phyloP scores from a whole-genome alignment of 2,329 filamentous ascomycete genomes.

The Ambrosiella beaveri region DNA sequence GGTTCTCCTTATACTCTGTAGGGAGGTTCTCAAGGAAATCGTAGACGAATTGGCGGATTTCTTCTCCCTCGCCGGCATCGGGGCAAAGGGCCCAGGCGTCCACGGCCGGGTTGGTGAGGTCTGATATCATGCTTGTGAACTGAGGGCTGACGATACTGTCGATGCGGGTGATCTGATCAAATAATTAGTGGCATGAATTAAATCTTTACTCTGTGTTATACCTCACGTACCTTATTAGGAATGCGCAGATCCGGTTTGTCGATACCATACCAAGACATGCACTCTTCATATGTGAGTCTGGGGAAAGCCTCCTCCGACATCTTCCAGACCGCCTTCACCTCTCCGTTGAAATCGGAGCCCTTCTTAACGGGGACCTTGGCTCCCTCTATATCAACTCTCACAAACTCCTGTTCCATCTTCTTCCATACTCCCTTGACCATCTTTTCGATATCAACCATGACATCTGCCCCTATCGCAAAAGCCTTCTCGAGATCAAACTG shows the following conservation, averaged over 20 bases:
- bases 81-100: constrained; percentile 57
- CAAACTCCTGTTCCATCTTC: constrained; percentile 26
- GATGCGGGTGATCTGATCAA: constrained; percentile 43
- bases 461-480: constrained; percentile 55
- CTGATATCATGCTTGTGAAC: constrained; percentile 59
- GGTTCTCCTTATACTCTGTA: constrained; percentile 46
- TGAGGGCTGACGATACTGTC: constrained; percentile 43
- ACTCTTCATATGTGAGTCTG: constrained; percentile 52
- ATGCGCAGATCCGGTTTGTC: constrained; percentile 88
- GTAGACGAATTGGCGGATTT: constrained; percentile 44
- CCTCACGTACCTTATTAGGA: constrained; percentile 37
- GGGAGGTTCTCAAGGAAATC: constrained; percentile 52
- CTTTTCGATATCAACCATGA: constrained; percentile 40
- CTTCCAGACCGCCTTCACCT: neutral
- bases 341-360: constrained; percentile 7
- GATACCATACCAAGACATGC: constrained; percentile 65
- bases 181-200: too few species aligned
- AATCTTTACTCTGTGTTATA: too few species aligned
- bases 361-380: constrained; percentile 18
- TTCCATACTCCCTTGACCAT: constrained; percentile 40
- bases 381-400: constrained; percentile 18
- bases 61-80: constrained; percentile 28
- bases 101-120: constrained; percentile 52
- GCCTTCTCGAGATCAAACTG: constrained; percentile 93
- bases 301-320: constrained; percentile 30